Conservation (phyloP, 2,329 filamentous ascomycete species). For the Bipolaris oryzae region DNA sequence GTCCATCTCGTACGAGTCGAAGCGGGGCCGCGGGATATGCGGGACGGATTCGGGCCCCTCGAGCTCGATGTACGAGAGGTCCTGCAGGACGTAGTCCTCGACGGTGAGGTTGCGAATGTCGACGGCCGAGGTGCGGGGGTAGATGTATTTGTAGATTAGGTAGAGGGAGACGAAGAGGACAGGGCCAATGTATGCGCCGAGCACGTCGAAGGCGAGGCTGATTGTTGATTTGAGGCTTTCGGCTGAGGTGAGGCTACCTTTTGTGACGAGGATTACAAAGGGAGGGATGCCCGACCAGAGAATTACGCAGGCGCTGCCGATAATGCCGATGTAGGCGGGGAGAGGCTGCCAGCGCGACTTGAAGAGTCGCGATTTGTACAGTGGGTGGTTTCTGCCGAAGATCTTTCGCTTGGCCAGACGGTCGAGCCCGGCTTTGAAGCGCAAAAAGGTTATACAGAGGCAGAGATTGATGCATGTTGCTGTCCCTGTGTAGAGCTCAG, state of each 20-base stretch:
- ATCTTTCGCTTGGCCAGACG: slow-evolving; percentile 22
- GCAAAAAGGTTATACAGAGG: slow-evolving; percentile 38
- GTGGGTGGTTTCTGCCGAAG: slow-evolving; percentile 29
- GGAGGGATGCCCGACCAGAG: slow-evolving; percentile 36
- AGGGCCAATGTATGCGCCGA: slow-evolving; percentile 34
- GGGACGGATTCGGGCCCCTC: slow-evolving; percentile 10
- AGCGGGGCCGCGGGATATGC: slow-evolving; percentile 1
- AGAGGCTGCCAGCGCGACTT: slow-evolving; percentile 43
- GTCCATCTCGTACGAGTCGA: slow-evolving; percentile 18
- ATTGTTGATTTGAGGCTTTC: slow-evolving; percentile 16
- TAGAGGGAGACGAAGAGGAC: slow-evolving; percentile 25
- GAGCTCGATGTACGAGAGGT: slow-evolving; percentile 23
- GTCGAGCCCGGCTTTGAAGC: slow-evolving; percentile 35
- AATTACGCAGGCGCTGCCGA: slow-evolving; percentile 30
- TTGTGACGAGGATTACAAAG: slow-evolving; percentile 30
- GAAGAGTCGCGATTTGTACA: slow-evolving; percentile 35
- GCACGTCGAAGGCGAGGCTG: slow-evolving; percentile 31
- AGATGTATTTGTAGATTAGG: slow-evolving; percentile 28
- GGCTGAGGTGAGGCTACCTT: slow-evolving; percentile 15
- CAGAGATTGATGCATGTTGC: slow-evolving; percentile 37
- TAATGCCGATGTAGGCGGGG: slow-evolving; percentile 38
- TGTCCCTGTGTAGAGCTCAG: slow-evolving; percentile 35
- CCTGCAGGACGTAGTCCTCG: slow-evolving; percentile 26
- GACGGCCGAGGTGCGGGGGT: slow-evolving; percentile 19
- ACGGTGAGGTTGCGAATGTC: slow-evolving; percentile 26